These are phyloP conservation scores for Groenewaldozyma sp. DNA, from an alignment of 1,139 yeast genomes.

Conservation along the genomic window DNA sequence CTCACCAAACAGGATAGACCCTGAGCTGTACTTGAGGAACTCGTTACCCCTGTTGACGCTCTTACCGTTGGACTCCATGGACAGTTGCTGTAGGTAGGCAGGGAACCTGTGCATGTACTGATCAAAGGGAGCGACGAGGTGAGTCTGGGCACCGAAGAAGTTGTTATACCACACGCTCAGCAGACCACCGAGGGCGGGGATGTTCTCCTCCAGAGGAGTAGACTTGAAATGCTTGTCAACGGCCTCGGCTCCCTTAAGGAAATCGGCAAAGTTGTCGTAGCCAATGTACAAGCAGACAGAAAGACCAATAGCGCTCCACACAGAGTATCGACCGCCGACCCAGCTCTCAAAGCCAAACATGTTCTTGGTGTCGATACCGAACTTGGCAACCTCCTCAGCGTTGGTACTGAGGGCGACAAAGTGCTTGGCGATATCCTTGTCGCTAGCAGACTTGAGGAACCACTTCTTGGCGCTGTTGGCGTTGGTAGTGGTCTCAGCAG, in stretches of 20 bases:
- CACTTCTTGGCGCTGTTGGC: slow-evolving; percentile 92
- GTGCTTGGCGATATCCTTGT: slow-evolving; percentile 81
- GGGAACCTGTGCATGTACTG: slow-evolving; percentile 99
- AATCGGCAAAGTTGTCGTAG: slow-evolving; percentile 80
- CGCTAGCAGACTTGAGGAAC: slow-evolving; percentile 74
- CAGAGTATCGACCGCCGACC: slow-evolving; percentile 99
- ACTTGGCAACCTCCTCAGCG: slow-evolving; percentile 79
- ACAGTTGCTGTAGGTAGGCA: slow-evolving; percentile 95
- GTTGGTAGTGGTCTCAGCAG: slow-evolving; percentile 95
- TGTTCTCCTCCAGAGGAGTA: slow-evolving; percentile 82
- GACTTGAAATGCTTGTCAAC: slow-evolving; percentile 81
- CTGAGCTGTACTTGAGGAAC: slow-evolving; percentile 91
- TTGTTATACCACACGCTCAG: slow-evolving; percentile 96
- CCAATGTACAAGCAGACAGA: slow-evolving; percentile 94
- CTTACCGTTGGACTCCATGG: slow-evolving; percentile 99
- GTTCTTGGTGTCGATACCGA: slow-evolving; percentile 94
- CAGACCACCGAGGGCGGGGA: slow-evolving; percentile 88
- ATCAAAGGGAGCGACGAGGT: slow-evolving; percentile 95
- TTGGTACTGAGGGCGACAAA: slow-evolving; percentile 95
- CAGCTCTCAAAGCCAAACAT: slow-evolving; percentile 98
- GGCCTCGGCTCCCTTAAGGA: slow-evolving; percentile 96
- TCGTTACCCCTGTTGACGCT: slow-evolving; percentile 87
- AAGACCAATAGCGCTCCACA: slow-evolving; percentile 97
- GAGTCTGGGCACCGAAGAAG: slow-evolving; percentile 96
- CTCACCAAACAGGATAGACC: slow-evolving; percentile 92